A percentile compares a stretch with the other conserved stretches of the same genome.
Evolutionary conservation across 306 rosid genomes (phyloP).

Genomic region (Quercus engelmannii): DNA sequence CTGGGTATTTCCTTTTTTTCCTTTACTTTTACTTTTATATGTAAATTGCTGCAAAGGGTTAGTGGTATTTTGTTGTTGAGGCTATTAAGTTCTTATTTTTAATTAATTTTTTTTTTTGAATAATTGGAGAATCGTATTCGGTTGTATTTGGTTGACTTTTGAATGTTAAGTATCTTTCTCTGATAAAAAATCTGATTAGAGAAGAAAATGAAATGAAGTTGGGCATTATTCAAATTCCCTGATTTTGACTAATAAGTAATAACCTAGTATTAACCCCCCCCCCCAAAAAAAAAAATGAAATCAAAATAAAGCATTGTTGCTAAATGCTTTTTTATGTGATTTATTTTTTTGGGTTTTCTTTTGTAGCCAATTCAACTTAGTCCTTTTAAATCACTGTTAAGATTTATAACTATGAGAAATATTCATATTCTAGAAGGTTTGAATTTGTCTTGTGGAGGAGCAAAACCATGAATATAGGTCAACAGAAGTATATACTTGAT

Average conservation of each 20-base stretch:
- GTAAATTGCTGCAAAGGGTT: slow-evolving; percentile 1
- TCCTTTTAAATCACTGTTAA: neutral
- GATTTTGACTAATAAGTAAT: neutral
- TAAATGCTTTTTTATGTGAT: neutral
- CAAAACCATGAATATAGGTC: slow-evolving; percentile 6
- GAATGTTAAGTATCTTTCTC: neutral
- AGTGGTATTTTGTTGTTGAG: slow-evolving; percentile 8
- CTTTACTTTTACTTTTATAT: neutral
- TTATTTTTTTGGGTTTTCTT: neutral
- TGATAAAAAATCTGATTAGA: neutral
- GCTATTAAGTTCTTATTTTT: slow-evolving; percentile 8
- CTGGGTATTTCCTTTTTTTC: neutral
- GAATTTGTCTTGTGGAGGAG: slow-evolving; percentile 2
- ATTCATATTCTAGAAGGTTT: slow-evolving; percentile 7
- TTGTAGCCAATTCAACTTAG: neutral
- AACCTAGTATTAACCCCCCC: neutral
- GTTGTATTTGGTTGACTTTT: slow-evolving; percentile 1
- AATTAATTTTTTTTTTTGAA: neutral
- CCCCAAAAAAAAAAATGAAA: too few species aligned
- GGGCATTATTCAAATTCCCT: slow-evolving; percentile 6
- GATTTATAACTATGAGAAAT: slow-evolving; percentile 1
- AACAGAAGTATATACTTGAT: neutral
- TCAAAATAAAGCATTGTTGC: neutral
- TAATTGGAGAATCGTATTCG: slow-evolving; percentile 18
- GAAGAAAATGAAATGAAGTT: neutral